Evolutionary conservation across 805 yeast genomes (phyloP), one percentile per base, ranked within the genome.

Genomic region (Ogataea paradorogensis): DNA sequence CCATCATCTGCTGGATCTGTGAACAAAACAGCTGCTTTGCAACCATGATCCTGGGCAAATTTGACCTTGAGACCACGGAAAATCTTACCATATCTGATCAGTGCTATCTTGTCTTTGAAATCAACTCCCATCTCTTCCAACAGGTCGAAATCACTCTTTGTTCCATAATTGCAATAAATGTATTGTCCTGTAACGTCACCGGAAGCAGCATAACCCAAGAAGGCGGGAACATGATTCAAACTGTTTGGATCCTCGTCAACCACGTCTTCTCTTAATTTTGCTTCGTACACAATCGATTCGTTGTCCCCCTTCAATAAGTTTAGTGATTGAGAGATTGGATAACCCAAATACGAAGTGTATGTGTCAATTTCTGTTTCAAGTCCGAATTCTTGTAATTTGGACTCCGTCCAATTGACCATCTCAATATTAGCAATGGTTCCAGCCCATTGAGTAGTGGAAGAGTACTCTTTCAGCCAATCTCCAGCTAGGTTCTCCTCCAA

Each of bases 61-160:
- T 80, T 78, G 36, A 85, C 85, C 55, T 84, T 84, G 47, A 84
- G 67, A 11, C 93, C 93, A 24, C 93, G 70, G 65, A 77, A 82
- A 10, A 80, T 70, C 7, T 56, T 59, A 33, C 89, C 90, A 52
- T 84, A 84, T 45, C 88, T 71, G 5, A 73, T 78, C 43, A 84
- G 67, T 8, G 80, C 90, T 38, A 84, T 74, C 46, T 78, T 77
- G 15, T 76, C 87, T 23, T 59, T 54, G 26, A 82, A 54, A 24
- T 69, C 65, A 27, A 84, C 74, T 6, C 77, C 78, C 27, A 66
- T 55, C 9, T 58, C 58, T 3, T 55, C 63, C 41, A 84, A 65
- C 4, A 56, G 43, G 18, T 71, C 73, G 43, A 74, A 84, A 53
- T 84, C 93, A 35, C 71, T 71, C 38, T 62, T 65, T 4, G 78